phyloP scores from a whole-genome alignment of 306 rosid genomes.

The Fragaria nilgerrensis region DNA sequence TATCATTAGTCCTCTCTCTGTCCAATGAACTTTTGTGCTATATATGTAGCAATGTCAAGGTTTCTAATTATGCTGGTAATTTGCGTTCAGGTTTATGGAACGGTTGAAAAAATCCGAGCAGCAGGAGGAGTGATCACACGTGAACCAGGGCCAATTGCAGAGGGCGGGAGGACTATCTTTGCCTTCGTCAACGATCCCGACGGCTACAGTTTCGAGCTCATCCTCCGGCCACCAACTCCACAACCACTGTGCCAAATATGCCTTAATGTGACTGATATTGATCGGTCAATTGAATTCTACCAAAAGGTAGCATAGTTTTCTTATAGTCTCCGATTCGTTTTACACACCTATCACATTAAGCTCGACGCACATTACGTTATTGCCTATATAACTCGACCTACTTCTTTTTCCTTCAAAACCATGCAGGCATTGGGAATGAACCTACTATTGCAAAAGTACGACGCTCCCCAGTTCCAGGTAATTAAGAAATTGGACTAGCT shows the following conservation, averaged over 20 bases:
- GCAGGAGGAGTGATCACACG: conserved; percentile 9
- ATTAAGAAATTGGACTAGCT: neutral
- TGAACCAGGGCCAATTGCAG: neutral
- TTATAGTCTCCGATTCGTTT: neutral
- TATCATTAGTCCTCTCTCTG: neutral
- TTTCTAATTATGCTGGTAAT: neutral
- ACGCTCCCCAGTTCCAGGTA: neutral
- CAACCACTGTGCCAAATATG: conserved; percentile 24
- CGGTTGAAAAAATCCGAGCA: neutral
- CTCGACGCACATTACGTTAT: neutral
- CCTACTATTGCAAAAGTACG: neutral
- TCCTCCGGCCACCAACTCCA: conserved; percentile 19
- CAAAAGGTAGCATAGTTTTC: neutral
- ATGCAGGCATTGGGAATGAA: conserved; percentile 21
- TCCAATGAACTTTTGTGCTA: neutral
- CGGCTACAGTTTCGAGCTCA: conserved; percentile 24
- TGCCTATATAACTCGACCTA: neutral
- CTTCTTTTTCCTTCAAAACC: neutral
- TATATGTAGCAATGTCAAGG: neutral
- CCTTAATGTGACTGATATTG: conserved; percentile 1
- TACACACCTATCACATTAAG: neutral
- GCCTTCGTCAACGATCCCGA: conserved; percentile 21
- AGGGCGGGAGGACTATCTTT: neutral
- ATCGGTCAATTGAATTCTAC: conserved; percentile 17
- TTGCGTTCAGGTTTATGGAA: neutral